Evolutionary conservation across 2,329 filamentous ascomycete species (phyloP).

Genomic region (Pseudocercospora fijiensis): DNA sequence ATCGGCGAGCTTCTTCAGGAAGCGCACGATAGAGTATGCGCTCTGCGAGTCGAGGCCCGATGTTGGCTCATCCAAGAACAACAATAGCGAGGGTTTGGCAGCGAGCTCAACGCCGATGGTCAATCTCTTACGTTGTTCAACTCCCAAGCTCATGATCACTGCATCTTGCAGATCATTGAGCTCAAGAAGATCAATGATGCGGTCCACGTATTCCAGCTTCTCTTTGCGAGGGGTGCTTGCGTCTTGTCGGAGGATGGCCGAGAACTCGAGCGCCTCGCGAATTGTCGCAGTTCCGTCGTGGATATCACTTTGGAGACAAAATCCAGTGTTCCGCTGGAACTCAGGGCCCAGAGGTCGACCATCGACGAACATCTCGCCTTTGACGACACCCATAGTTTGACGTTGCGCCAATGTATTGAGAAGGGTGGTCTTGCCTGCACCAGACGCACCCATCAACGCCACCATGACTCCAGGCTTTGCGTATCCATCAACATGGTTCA

Average conservation of each 20-base stretch:
- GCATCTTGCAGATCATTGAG: slow-evolving; percentile 66
- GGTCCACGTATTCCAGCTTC: slow-evolving; percentile 66
- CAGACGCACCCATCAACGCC: slow-evolving; percentile 76
- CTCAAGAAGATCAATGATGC: slow-evolving; percentile 65
- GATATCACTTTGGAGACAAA: slow-evolving; percentile 70
- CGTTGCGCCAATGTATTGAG: slow-evolving; percentile 75
- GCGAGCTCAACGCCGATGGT: slow-evolving; percentile 74
- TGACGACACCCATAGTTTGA: slow-evolving; percentile 63
- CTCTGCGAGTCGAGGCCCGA: slow-evolving; percentile 68
- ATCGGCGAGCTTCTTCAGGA: slow-evolving; percentile 65
- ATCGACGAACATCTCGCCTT: slow-evolving; percentile 72
- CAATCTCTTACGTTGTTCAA: slow-evolving; percentile 69
- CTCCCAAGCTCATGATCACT: slow-evolving; percentile 62
- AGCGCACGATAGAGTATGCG: slow-evolving; percentile 66
- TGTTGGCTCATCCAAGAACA: slow-evolving; percentile 73
- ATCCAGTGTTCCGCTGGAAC: slow-evolving; percentile 69
- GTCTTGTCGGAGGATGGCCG: slow-evolving; percentile 63
- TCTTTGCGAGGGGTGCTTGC: slow-evolving; percentile 55
- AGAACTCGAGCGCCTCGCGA: slow-evolving; percentile 68
- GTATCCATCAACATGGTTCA: slow-evolving; percentile 72
- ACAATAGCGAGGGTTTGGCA: slow-evolving; percentile 64
- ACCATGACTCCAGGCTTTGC: slow-evolving; percentile 78
- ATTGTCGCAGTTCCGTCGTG: slow-evolving; percentile 68
- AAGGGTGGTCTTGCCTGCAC: slow-evolving; percentile 80
- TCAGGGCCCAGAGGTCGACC: slow-evolving; percentile 60